A percentile compares a stretch with the other conserved stretches of the same genome.
Evolutionary conservation across 306 rosid genomes (phyloP).

Genomic region (Hylodesmum podocarpum): DNA sequence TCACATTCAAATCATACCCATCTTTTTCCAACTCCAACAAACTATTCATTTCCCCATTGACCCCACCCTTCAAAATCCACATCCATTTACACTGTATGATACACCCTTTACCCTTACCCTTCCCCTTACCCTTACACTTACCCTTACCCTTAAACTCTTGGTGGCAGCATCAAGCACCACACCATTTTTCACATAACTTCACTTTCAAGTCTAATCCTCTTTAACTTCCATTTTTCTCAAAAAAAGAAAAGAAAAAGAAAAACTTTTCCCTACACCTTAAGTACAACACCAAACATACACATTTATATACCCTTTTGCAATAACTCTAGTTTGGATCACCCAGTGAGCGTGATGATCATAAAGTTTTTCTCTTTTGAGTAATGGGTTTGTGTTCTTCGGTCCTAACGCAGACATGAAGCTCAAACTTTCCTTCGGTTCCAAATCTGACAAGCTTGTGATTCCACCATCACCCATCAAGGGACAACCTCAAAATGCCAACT

Average conservation of each 20-base stretch:
- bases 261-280: conserved; percentile 15
- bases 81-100: background rate
- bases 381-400: conserved; percentile 85
- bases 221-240: conserved; percentile 21
- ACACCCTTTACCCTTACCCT: background rate
- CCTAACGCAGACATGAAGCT: conserved; percentile 59
- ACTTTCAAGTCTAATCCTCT: conserved; percentile 48
- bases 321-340: conserved; percentile 2
- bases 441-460: conserved; percentile 49
- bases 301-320: background rate
- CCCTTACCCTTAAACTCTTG: too few species aligned
- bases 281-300: conserved; percentile 46
- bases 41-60: conserved; percentile 15
- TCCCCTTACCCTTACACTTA: too few species aligned
- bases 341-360: conserved; percentile 42
- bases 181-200: conserved; percentile 29
- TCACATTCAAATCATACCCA: conserved; percentile 1
- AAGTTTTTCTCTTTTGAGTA: conserved; percentile 21
- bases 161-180: background rate
- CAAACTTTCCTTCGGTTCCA: conserved; percentile 52
- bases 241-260: conserved; percentile 3
- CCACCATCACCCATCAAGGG: conserved; percentile 66
- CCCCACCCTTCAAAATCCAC: conserved; percentile 36
- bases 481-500: conserved; percentile 36
- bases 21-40: background rate